Percentiles rank a stretch among this genome's conserved stretches.
phyloP scores from a whole-genome alignment of 345 rosid species.

The Psidium guajava region DNA sequence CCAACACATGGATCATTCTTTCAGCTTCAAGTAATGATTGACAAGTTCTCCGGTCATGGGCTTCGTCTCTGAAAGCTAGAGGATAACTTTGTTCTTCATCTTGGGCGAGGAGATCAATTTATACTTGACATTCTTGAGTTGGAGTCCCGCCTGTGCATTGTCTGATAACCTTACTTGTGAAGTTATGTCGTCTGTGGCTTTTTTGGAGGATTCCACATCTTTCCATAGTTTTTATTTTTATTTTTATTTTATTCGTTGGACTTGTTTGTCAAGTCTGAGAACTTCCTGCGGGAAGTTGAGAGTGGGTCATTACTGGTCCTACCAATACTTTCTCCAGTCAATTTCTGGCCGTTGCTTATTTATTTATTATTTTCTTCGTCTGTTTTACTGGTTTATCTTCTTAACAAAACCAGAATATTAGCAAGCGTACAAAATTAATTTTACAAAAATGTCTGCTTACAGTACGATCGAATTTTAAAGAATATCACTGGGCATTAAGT shows the following conservation, averaged over 20 bases:
- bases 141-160: background rate
- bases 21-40: constrained; percentile 1
- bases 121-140: background rate
- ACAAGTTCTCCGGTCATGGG: background rate
- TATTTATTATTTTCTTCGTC: background rate
- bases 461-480: background rate
- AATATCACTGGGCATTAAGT: background rate
- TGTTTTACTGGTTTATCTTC: background rate
- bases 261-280: background rate
- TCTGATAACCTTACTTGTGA: background rate
- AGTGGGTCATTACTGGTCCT: background rate
- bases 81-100: background rate
- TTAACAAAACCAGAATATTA: background rate
- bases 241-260: too few relatives aligned
- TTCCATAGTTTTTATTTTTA: background rate
- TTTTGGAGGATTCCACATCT: background rate
- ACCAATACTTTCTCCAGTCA: background rate
- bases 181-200: background rate
- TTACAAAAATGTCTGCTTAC: background rate
- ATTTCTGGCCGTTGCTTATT: too few relatives aligned
- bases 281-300: background rate
- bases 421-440: too few relatives aligned
- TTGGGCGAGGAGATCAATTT: background rate
- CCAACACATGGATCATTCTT: too few relatives aligned
- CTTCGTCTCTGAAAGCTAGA: background rate